A percentile compares a stretch with the other conserved stretches of the same genome.
Evolutionary conservation across 805 yeast genomes (phyloP).

Genomic region (Cyberlindnera samutprakarnensis): DNA sequence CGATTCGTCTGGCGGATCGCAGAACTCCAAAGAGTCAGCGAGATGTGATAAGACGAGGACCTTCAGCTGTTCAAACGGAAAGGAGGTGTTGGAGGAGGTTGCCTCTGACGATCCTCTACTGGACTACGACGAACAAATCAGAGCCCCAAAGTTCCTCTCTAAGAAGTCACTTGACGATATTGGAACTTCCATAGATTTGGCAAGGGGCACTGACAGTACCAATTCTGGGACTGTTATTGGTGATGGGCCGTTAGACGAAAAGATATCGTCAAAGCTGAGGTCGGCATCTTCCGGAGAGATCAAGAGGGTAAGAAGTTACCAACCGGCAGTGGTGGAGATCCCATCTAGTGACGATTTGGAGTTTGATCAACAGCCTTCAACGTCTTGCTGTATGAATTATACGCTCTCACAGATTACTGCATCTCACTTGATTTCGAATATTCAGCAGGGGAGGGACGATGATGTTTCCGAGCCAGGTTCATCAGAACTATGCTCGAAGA

Average conservation of each 20-base stretch:
- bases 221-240: background rate
- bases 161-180: slow-evolving; percentile 10
- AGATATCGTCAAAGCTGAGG: background rate
- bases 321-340: slow-evolving; percentile 18
- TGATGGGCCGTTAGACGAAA: background rate
- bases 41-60: slow-evolving; percentile 2
- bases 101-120: slow-evolving; percentile 19
- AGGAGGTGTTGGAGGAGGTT: slow-evolving; percentile 9
- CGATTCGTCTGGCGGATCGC: slow-evolving; percentile 4
- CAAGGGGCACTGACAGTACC: background rate
- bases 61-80: slow-evolving; percentile 2
- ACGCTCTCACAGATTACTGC: slow-evolving; percentile 10
- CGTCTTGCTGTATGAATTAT: slow-evolving; percentile 7
- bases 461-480: slow-evolving; percentile 2
- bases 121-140: slow-evolving; percentile 23
- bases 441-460: too few species aligned
- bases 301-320: slow-evolving; percentile 4
- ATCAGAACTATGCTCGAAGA: slow-evolving; percentile 15
- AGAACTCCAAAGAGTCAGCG: background rate
- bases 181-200: slow-evolving; percentile 1
- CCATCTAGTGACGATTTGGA: slow-evolving; percentile 6
- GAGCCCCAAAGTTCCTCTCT: slow-evolving; percentile 22
- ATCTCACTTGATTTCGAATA: slow-evolving; percentile 7
- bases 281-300: background rate
- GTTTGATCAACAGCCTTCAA: slow-evolving; percentile 9